These are phyloP conservation scores for Microbotryum silenes-acaulis DNA, from an alignment of 1,284 basidiomycete genomes.

Conservation along the genomic window DNA sequence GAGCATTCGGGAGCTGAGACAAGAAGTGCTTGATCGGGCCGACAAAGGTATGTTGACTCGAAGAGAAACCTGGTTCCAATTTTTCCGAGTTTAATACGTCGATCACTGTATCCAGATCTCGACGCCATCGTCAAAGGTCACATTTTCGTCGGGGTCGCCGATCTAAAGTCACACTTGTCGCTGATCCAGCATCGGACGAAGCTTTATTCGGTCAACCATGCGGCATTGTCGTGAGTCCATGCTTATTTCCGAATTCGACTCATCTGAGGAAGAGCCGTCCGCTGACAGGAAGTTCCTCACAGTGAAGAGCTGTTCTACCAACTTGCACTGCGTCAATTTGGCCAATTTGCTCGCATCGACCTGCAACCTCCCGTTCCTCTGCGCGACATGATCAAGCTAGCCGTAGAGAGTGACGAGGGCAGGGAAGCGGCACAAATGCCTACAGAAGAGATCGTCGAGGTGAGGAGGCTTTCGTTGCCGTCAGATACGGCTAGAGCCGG, in stretches of 20 bases:
- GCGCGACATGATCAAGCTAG: constrained; percentile 63
- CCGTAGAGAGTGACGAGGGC: constrained; percentile 60
- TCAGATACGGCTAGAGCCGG: no score
- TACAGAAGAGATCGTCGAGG: constrained; percentile 57
- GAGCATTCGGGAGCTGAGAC: constrained; percentile 66
- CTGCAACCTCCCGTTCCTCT: constrained; percentile 75
- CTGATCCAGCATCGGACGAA: constrained; percentile 82
- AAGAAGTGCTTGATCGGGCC: constrained; percentile 52
- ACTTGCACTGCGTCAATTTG: constrained; percentile 84
- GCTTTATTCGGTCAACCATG: constrained; percentile 82
- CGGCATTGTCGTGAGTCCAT: constrained; percentile 59
- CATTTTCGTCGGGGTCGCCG: constrained; percentile 88
- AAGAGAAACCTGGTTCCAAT: background rate
- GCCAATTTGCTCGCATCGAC: constrained; percentile 63
- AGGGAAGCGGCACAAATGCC: constrained; percentile 39
- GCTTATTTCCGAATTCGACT: constrained; percentile 7
- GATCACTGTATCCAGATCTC: constrained; percentile 51
- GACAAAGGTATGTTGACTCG: constrained; percentile 56
- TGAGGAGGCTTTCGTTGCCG: constrained; percentile 41
- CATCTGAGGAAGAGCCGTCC: background rate
- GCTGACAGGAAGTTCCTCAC: constrained; percentile 2
- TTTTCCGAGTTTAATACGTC: background rate
- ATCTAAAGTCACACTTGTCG: constrained; percentile 63
- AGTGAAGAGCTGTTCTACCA: constrained; percentile 96
- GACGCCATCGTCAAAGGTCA: constrained; percentile 78